A percentile compares a stretch with the other conserved stretches of the same genome.
Conservation (phyloP, 257 asterid genomes). For the Nicotiana tomentosiformis region DNA sequence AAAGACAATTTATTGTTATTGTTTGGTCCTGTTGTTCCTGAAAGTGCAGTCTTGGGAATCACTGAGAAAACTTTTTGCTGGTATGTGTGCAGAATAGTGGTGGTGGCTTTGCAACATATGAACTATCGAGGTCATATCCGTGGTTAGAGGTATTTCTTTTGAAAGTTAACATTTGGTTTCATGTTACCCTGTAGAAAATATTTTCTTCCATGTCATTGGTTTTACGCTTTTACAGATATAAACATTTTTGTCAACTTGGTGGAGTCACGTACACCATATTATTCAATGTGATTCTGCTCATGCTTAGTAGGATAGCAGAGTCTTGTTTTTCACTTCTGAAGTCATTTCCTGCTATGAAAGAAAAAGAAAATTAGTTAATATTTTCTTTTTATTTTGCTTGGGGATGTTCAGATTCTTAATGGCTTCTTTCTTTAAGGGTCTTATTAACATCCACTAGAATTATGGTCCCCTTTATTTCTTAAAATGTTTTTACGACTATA, state of each 20-base stretch:
- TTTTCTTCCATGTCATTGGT: neutral
- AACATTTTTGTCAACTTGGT: neutral
- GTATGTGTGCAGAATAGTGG: slow-evolving; percentile 54
- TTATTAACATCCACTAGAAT: neutral
- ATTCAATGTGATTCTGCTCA: neutral
- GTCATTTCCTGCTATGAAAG: neutral
- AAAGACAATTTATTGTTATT: neutral
- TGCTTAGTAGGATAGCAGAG: neutral
- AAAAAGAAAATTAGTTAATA: neutral
- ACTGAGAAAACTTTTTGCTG: slow-evolving; percentile 29
- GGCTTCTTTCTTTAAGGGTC: neutral
- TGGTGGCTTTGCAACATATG: slow-evolving; percentile 97
- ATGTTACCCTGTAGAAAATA: slow-evolving; percentile 3
- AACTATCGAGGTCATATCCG: slow-evolving; percentile 93
- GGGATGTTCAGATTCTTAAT: neutral
- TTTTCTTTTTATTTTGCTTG: neutral
- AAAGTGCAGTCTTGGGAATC: neutral
- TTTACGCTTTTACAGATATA: neutral
- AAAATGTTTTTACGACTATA: neutral
- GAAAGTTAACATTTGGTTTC: neutral
- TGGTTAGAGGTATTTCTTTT: slow-evolving; percentile 83
- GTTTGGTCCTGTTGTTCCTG: neutral
- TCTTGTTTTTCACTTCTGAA: neutral
- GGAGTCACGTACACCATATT: neutral
- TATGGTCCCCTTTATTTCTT: neutral